Base-by-base conservation (phyloP, 1,284 basidiomycete genomes). In the Ceratorhiza oryzae-sativae region DNA sequence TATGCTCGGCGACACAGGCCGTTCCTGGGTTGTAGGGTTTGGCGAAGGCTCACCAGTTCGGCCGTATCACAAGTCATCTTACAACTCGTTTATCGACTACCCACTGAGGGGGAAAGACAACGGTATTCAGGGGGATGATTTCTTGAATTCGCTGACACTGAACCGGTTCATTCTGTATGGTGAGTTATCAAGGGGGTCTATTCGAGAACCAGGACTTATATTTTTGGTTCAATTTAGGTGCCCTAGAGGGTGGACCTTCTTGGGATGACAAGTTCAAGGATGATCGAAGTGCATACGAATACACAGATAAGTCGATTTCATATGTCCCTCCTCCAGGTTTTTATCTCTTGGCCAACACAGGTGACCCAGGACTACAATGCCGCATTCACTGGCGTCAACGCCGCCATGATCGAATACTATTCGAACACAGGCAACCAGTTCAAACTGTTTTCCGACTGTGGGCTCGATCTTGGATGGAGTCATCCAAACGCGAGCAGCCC, bases 291-390 rank as follows among this genome's bases (percentile, higher is more conserved):
- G 20, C 42, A 15, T 73, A 73, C 48, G 73, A 73, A 41, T 73
- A 67, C 27, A 73, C 73, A 71, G 73, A 71, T 73, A 68, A 67
- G 73, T 73, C 10, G 9, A 32, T 5, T 41, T 68, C 5, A 10
- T 23, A 20, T 45, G 32, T 12, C 13, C 20, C 3, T 25, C 9
- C 30, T 23, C 23, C 25, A 51, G 32, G 18, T 32, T 42, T 58
- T 71, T 71, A 71, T 60, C 48, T 61, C 12, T 60, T 18, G 18
- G 20, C 18, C 32, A 25, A n/a, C 73, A 73, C 59, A 73, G 73
- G 73, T 73, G 68, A 73, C 73, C 27, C 73, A 73, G 53, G 73
- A 73, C 48, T 73, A 73, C 56, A 73, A 73, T 18, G 70, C 73
- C 13, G 73, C 73, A n/a, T 73, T 73, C 71, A 73, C 73, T 6